phyloP scores from a whole-genome alignment of 2,329 filamentous ascomycete species.

The Onygena corvina region DNA sequence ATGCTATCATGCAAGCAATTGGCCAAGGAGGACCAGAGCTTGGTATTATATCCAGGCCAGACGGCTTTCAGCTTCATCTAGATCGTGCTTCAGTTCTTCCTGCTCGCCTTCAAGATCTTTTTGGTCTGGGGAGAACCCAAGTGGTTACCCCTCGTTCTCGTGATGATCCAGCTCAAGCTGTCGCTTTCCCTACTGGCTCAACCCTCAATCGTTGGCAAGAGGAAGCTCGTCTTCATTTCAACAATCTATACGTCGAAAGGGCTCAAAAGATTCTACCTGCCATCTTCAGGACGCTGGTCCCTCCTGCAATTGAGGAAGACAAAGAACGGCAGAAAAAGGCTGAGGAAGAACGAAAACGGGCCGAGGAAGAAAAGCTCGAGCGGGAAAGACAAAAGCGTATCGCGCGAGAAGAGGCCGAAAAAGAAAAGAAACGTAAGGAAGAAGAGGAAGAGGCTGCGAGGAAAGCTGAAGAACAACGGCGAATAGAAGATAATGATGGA shows the following conservation, averaged over 20 bases:
- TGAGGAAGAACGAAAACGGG: slow-evolving; percentile 43
- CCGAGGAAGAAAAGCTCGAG: slow-evolving; percentile 52
- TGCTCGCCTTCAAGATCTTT: slow-evolving; percentile 43
- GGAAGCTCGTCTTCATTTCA: slow-evolving; percentile 78
- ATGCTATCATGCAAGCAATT: slow-evolving; percentile 46
- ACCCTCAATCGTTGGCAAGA: slow-evolving; percentile 77
- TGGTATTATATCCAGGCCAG: slow-evolving; percentile 34
- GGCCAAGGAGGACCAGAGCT: slow-evolving; percentile 34
- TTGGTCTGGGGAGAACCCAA: slow-evolving; percentile 24
- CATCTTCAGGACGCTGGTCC: slow-evolving; percentile 62
- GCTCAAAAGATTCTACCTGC: slow-evolving; percentile 54
- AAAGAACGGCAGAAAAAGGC: slow-evolving; percentile 54
- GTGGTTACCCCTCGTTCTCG: slow-evolving; percentile 24
- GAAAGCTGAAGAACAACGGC: slow-evolving; percentile 36
- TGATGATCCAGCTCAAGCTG: slow-evolving; percentile 52
- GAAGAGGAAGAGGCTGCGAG: slow-evolving; percentile 53
- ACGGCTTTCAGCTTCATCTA: slow-evolving; percentile 45
- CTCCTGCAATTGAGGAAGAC: slow-evolving; percentile 70
- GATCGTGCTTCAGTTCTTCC: slow-evolving; percentile 40
- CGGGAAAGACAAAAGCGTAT: slow-evolving; percentile 52
- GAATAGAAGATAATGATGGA: slow-evolving; percentile 44
- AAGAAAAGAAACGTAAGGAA: slow-evolving; percentile 55
- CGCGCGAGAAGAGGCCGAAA: slow-evolving; percentile 58
- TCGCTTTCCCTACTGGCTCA: slow-evolving; percentile 58
- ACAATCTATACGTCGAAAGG: slow-evolving; percentile 54